Base-by-base conservation (phyloP, 257 asterid species). In the Nicotiana tomentosiformis region DNA sequence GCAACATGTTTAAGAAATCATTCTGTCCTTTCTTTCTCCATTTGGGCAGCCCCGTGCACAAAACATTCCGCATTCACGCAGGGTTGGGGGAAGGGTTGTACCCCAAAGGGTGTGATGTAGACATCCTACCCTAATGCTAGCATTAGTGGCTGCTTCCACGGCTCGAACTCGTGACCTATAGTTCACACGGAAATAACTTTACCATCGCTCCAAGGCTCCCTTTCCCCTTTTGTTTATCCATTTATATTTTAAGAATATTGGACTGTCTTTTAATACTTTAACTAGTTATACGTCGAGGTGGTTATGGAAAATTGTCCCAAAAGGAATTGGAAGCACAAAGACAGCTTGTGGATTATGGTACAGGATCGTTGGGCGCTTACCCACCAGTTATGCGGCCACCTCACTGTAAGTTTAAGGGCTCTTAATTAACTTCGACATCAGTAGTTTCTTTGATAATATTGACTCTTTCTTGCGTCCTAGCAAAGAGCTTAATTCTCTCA, bases 251-350 rank as follows among this genome's bases (percentile, higher is more conserved):
- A 43, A 20, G 79, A 57, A n/a, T 9, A 37, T 46, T 33, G 78
- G 32, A 26, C 56, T 14, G 23, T 69, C 56, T 16, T 69, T 69
- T 39, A 5, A 20, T 90, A 88, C 90, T 91, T 94, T 89, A 89
- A 93, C 86, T 81, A 82, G 85, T 84, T 37, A 51, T 82, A 95
- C 99, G 93, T 83, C 93, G 98, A 91, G 99, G 99, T 85, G 99
- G 98, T 82, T 95, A 95, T 79, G 99, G 99, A 78, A 95, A 95
- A 88, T 85, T 93, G 85, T 97, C 93, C 62, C 99, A 92, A 81
- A 92, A 86, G 77, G 99, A 95, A 88, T 84, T 95, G 94, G 99
- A 95, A 87, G 97, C 94, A 72, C 98, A 94, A 81, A 88, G 99
- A 83, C 93, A 93, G 87, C 91, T 93, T 8, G 99, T 95, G 85